Base-by-base conservation (phyloP, 441 rosid species). In the Pelargonium cotyledonis region DNA sequence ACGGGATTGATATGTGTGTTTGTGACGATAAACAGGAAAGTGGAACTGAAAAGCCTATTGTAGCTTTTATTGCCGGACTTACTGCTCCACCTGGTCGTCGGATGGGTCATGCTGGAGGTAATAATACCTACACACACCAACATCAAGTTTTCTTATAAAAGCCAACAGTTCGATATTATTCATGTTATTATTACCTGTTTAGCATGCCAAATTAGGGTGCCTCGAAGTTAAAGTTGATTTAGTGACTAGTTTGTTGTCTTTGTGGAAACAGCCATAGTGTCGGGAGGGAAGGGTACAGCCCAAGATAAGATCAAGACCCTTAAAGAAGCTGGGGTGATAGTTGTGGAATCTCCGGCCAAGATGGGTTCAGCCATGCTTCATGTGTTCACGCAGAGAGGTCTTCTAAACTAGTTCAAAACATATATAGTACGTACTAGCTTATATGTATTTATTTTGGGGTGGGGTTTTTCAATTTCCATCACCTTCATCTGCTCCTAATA, bases 21-120 rank as follows among this genome's bases (percentile, higher is more conserved):
- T 67, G 49, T 69, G 64, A 43, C 47, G 41, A 76, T 65, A 76
- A 38, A 40, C 88, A 91, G 99, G 99, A 78, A 77, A 91, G 99
- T 78, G 92, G 92, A 60, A 95, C 97, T 44, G 87, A 95, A 43
- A 95, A 95, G 82, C 97, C 97, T 68, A 80, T 95, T 57, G 97
- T 95, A 81, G 96, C 97, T 51, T 95, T 95, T 68, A 95, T 95
- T 77, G 99, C 97, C 74, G 99, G 99, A 80, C 88, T 92, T 9
- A 92, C 99, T 62, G 99, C 99, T 70, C 97, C 97, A 60, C 99
- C 97, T 1, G 97, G 97, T 44, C 97, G 99, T 51, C 92, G 99
- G 14, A 95, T 95, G 99, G 99, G 99, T 55, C 99, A 95, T 78
- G 99, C 99, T 18, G 99, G 99, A 88, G 99, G 99, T 95, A 87